Evolutionary conservation across 306 rosid genomes (phyloP).

Genomic region (Glycine latifolia): DNA sequence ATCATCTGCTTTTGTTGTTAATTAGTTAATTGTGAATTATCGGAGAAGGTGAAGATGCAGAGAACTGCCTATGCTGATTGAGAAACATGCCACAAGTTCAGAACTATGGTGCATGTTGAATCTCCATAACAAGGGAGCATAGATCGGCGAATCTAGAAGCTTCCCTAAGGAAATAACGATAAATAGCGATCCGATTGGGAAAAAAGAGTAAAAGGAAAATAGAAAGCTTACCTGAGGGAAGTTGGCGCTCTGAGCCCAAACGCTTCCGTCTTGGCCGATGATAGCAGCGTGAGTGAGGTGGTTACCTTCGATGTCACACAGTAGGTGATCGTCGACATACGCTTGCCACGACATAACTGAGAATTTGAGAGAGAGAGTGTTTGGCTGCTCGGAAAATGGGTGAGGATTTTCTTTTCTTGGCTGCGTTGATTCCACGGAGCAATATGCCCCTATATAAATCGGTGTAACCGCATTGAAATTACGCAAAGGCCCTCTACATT

Average conservation of each 20-base stretch:
- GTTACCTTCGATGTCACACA: constrained; percentile 82
- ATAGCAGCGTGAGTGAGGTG: constrained; percentile 76
- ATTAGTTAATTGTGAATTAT: too few relatives aligned
- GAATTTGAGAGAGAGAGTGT: neutral
- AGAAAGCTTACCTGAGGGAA: constrained; percentile 75
- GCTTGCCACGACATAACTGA: constrained; percentile 82
- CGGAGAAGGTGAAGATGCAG: too few relatives aligned
- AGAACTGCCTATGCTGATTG: too few relatives aligned
- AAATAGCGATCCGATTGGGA: too few relatives aligned
- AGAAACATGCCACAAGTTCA: too few relatives aligned
- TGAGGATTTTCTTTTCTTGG: neutral
- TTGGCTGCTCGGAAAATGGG: constrained; percentile 37
- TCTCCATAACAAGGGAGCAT: neutral
- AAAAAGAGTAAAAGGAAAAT: neutral
- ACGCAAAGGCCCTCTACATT: constrained; percentile 46
- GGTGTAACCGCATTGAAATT: neutral
- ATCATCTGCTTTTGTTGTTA: too few relatives aligned
- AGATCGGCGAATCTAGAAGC: constrained; percentile 38
- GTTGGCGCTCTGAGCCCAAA: constrained; percentile 85
- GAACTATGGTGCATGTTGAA: too few relatives aligned
- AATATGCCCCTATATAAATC: constrained; percentile 1
- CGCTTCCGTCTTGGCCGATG: constrained; percentile 82
- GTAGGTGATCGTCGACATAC: constrained; percentile 84
- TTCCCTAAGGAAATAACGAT: too few relatives aligned
- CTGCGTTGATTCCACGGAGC: constrained; percentile 48